phyloP scores from a whole-genome alignment of 2,329 filamentous ascomycete species.

The Xylariales sp. region DNA sequence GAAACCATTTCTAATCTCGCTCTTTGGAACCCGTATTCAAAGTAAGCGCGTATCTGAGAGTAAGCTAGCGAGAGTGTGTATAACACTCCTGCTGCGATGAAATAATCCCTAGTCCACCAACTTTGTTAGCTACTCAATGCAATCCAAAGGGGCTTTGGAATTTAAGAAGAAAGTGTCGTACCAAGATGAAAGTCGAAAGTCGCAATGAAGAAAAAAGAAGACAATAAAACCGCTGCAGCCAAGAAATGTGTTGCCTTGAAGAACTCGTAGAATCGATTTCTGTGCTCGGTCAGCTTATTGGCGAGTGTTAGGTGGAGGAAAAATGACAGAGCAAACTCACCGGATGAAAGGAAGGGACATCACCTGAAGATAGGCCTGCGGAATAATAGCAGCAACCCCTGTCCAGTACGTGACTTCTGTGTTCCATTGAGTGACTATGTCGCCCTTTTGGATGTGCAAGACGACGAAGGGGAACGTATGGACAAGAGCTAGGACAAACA shows the following conservation, averaged over 20 bases:
- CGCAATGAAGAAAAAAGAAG: constrained; percentile 59
- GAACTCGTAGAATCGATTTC: constrained; percentile 53
- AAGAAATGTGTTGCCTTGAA: constrained; percentile 55
- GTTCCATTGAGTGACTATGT: constrained; percentile 42
- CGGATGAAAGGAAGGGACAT: constrained; percentile 46
- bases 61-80: constrained; percentile 44
- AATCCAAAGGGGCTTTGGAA: constrained; percentile 3
- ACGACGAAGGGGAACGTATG: constrained; percentile 59
- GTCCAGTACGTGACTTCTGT: constrained; percentile 48
- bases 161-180: constrained; percentile 12
- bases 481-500: constrained; percentile 51
- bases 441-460: constrained; percentile 40
- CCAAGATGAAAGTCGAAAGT: constrained; percentile 50
- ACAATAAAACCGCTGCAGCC: constrained; percentile 50
- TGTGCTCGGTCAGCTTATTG: constrained; percentile 14
- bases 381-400: constrained; percentile 47
- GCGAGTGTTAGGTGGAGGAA: not conserved
- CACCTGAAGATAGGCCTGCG: constrained; percentile 51
- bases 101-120: constrained; percentile 54
- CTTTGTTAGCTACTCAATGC: not conserved
- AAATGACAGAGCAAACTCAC: constrained; percentile 23
- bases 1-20: constrained; percentile 36
- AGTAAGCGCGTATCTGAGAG: constrained; percentile 38
- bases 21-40: constrained; percentile 44
- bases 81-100: constrained; percentile 50